Evolutionary conservation across 2,329 filamentous ascomycete genomes (phyloP), one percentile per base, ranked within the genome.

Genomic region (Cladosporium cucumerinum): DNA sequence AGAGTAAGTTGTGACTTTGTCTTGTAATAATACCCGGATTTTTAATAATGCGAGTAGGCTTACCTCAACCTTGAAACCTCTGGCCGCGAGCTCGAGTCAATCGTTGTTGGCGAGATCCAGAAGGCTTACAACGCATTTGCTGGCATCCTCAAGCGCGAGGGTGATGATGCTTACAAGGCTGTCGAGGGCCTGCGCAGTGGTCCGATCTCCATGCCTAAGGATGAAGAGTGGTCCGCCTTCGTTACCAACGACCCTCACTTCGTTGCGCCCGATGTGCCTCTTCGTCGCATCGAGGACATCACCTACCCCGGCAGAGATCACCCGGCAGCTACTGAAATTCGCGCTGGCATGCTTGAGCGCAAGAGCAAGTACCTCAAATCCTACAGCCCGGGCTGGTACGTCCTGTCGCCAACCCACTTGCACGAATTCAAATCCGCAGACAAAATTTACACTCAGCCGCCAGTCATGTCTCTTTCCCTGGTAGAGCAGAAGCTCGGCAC

Each of bases 371-470:
- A 98, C 74, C 82, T 99, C 67, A 98, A 97, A 82, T 97, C 93
- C 77, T 97, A 97, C 77, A 95, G 93, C 8, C 91, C 93, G 28
- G 94, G 94, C 74, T 98, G 94, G 93, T 97, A 97, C 78, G 93
- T 98, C 57, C 82, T 99, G 70, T 97, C 95, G 71, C 92, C 95
- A 18, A 98, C 95, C 64, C 95, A 99, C 79, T 85, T 99, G 25
- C 95, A 99, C 80, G 95, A 99, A 79, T 99, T 98, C 85, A 97
- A 97, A 77, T 97, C 93, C n/a, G 92, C 93, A 70, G 94, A 98
- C 79, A 93, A 94, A 76, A 90, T 89, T 68, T 84, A 84, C 71
- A 84, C 86, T 66, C 92, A 95, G 78, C 89, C 91, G 46, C 95
- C 95, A 0, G 87, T 98, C 75, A 97, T 99, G 94, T 98, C 95